Conservation (phyloP, 2,329 filamentous ascomycete species). For the Byssoonygena ceratinophila region DNA sequence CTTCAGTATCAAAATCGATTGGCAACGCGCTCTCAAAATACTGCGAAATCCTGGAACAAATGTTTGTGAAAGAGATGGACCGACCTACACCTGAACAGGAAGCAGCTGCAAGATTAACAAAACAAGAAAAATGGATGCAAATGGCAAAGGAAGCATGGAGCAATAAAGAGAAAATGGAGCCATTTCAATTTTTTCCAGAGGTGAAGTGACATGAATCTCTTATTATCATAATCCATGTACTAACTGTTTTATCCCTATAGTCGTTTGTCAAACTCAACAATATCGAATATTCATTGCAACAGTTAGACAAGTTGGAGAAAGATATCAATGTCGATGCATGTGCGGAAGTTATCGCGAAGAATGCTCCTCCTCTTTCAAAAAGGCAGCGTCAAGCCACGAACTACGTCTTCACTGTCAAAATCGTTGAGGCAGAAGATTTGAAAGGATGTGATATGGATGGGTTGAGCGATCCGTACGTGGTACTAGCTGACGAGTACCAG, state of each 20-base stretch:
- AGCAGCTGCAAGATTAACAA: constrained; percentile 62
- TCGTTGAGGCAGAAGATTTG: constrained; percentile 92
- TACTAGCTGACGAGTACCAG: constrained; percentile 93
- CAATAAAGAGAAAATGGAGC: constrained; percentile 83
- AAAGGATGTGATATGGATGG: constrained; percentile 97
- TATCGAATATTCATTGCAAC: constrained; percentile 84
- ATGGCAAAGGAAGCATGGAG: constrained; percentile 89
- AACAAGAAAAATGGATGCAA: constrained; percentile 87
- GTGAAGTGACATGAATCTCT: constrained; percentile 37
- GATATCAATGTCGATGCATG: constrained; percentile 87
- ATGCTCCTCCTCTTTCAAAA: constrained; percentile 61
- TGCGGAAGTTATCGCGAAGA: constrained; percentile 65
- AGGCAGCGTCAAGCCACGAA: constrained; percentile 62
- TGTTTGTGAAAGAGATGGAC: constrained; percentile 87
- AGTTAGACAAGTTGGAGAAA: constrained; percentile 80
- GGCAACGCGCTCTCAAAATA: constrained; percentile 74
- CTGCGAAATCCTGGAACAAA: constrained; percentile 79
- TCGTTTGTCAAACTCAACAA: constrained; percentile 98
- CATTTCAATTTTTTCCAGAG: constrained; percentile 92
- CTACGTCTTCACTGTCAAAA: constrained; percentile 97
- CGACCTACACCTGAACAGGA: constrained; percentile 78
- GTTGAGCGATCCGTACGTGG: constrained; percentile 90
- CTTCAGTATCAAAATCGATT: constrained; percentile 73
- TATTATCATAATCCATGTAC: background rate
- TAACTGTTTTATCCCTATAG: constrained; percentile 36